Conservation (phyloP, 495 filamentous ascomycete species). For the Aspergillus cavernicola region DNA sequence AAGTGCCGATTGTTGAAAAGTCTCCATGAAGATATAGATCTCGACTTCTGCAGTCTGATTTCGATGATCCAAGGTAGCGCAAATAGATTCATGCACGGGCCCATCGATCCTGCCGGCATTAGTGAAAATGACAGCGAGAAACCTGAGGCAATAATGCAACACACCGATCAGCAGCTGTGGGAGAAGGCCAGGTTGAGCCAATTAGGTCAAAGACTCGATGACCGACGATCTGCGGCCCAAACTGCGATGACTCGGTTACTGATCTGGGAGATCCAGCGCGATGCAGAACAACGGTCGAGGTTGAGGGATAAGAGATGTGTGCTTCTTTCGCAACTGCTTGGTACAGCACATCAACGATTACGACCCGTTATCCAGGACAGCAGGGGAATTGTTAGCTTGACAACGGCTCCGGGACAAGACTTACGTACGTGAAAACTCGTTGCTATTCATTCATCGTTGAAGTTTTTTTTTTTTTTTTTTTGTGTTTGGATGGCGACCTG, state of each 20-base stretch:
- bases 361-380: slow-evolving; percentile 26
- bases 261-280: slow-evolving; percentile 43
- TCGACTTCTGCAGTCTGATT: slow-evolving; percentile 41
- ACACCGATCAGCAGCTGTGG: slow-evolving; percentile 26
- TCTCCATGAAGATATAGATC: slow-evolving; percentile 43
- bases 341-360: slow-evolving; percentile 25
- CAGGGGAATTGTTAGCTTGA: slow-evolving; percentile 35
- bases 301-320: slow-evolving; percentile 25
- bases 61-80: slow-evolving; percentile 32
- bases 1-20: slow-evolving; percentile 43
- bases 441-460: no score
- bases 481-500: no score
- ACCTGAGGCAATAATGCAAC: no score
- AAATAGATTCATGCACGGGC: slow-evolving; percentile 21
- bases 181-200: slow-evolving; percentile 38
- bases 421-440: slow-evolving; percentile 39
- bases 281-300: slow-evolving; percentile 29
- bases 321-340: slow-evolving; percentile 28
- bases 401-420: slow-evolving; percentile 32
- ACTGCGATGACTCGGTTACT: slow-evolving; percentile 39
- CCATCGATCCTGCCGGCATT: slow-evolving; percentile 27
- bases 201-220: slow-evolving; percentile 34
- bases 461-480: no score
- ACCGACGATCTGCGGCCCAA: slow-evolving; percentile 35
- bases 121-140: no score